Conservation (phyloP, 140 eudicot species). For the Senecio squalidus region DNA sequence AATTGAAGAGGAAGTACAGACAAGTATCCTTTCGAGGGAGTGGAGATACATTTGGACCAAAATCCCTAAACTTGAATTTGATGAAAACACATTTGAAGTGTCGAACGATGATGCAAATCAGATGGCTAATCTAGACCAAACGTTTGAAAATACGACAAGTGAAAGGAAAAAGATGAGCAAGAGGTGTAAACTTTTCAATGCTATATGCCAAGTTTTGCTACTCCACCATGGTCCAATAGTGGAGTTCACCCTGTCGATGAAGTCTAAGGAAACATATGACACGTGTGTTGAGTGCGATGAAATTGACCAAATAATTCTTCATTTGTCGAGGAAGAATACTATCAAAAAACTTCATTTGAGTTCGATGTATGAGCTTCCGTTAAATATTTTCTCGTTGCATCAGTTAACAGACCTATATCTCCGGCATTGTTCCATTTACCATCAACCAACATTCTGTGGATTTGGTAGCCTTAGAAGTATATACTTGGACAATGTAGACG, state of each 20-base stretch:
- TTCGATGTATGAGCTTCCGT: not conserved
- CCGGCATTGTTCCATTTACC: slow-evolving; percentile 4
- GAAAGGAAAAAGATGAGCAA: not conserved
- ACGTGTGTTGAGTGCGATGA: slow-evolving; percentile 8
- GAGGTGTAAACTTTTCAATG: not conserved
- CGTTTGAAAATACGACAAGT: not conserved
- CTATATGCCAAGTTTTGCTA: slow-evolving; percentile 8
- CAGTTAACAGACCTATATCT: slow-evolving; percentile 25
- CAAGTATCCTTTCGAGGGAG: not conserved
- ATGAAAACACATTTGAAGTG: not conserved
- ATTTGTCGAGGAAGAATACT: slow-evolving; percentile 8
- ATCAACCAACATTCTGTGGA: slow-evolving; percentile 3
- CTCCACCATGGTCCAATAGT: slow-evolving; percentile 22
- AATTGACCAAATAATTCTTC: slow-evolving; percentile 8
- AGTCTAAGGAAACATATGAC: not conserved
- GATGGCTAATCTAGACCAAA: not conserved
- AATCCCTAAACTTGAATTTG: not conserved
- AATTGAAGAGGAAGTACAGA: not conserved
- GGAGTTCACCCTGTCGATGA: slow-evolving; percentile 23
- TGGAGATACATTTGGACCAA: not conserved
- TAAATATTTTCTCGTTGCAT: slow-evolving; percentile 1
- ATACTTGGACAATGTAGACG: slow-evolving; percentile 3
- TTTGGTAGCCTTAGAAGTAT: slow-evolving; percentile 14
- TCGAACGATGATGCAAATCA: not conserved
- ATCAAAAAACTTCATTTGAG: slow-evolving; percentile 5